Conservation (phyloP, 2,329 filamentous ascomycete species). For the Paecilomyces sp. region DNA sequence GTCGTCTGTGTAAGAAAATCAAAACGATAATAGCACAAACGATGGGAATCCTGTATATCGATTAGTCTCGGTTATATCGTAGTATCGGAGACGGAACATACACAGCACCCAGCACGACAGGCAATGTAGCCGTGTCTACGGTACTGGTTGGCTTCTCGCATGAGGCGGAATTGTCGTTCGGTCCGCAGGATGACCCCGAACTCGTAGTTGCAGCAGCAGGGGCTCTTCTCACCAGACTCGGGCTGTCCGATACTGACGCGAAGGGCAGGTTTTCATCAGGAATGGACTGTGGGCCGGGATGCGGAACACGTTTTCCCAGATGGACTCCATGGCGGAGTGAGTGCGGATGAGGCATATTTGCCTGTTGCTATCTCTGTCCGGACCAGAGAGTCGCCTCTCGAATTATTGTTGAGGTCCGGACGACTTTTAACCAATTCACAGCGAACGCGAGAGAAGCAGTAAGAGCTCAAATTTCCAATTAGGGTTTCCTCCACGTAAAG, state of each 20-base stretch:
- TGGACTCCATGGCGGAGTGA: slow-evolving; percentile 18
- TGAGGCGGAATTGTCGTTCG: slow-evolving; percentile 15
- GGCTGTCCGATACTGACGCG: slow-evolving; percentile 11
- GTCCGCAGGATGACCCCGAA: slow-evolving; percentile 11
- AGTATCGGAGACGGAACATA: slow-evolving; percentile 42
- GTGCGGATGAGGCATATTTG: slow-evolving; percentile 18
- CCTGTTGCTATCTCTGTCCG: slow-evolving; percentile 1
- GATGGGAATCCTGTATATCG: slow-evolving; percentile 63
- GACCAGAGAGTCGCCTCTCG: not conserved
- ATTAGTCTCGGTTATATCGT: slow-evolving; percentile 13
- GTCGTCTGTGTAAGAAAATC: slow-evolving; percentile 71
- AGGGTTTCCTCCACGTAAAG: not conserved
- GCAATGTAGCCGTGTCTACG: slow-evolving; percentile 51
- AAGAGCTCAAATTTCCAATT: not conserved
- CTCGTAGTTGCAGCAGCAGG: slow-evolving; percentile 12
- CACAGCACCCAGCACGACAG: slow-evolving; percentile 63
- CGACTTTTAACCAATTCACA: not conserved
- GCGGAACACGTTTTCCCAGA: slow-evolving; percentile 13
- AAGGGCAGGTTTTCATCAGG: slow-evolving; percentile 17
- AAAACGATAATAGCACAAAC: slow-evolving; percentile 60
- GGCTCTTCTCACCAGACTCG: slow-evolving; percentile 22
- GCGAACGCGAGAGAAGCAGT: not conserved
- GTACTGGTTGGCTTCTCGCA: slow-evolving; percentile 56
- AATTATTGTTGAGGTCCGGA: not conserved
- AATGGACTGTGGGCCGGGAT: slow-evolving; percentile 17